A percentile compares a stretch with the other conserved stretches of the same genome.
phyloP scores from a whole-genome alignment of 2,329 filamentous ascomycete species.

The Acarospora socialis region DNA sequence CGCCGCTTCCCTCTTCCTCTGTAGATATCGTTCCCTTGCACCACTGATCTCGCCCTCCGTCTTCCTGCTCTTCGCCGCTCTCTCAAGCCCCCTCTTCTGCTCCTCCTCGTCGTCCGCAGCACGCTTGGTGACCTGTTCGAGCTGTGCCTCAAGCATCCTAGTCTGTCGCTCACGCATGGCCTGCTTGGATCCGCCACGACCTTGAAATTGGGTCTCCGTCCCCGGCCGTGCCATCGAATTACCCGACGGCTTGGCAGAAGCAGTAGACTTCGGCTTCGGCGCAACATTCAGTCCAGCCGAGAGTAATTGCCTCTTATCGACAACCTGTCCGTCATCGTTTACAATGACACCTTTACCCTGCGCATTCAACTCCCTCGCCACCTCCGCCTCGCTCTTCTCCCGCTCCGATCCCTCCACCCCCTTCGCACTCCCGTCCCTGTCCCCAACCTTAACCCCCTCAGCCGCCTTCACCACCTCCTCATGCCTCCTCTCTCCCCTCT shows the following conservation, averaged over 20 bases:
- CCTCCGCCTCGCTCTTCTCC: constrained; percentile 36
- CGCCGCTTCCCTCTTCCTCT: constrained; percentile 41
- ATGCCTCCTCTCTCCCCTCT: constrained; percentile 42
- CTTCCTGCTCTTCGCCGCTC: constrained; percentile 13
- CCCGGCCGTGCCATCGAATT: constrained; percentile 7
- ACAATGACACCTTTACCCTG: constrained; percentile 38
- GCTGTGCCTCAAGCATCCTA: constrained; percentile 10
- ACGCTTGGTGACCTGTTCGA: constrained; percentile 8
- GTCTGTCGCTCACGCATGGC: constrained; percentile 10
- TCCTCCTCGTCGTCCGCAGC: constrained; percentile 4
- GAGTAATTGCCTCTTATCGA: constrained; percentile 49
- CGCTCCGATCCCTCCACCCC: constrained; percentile 20
- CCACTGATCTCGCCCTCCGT: constrained; percentile 11
- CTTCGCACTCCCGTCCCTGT: constrained; percentile 18
- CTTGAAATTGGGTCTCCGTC: constrained; percentile 6
- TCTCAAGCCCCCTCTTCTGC: constrained; percentile 1
- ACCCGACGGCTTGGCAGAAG: constrained; percentile 11
- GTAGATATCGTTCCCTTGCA: constrained; percentile 47
- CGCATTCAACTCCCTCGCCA: constrained; percentile 41
- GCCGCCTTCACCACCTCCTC: constrained; percentile 42
- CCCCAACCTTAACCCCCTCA: constrained; percentile 20
- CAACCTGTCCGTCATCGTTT: constrained; percentile 51
- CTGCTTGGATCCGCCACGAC: constrained; percentile 13
- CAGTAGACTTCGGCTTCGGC: constrained; percentile 34
- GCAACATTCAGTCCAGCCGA: constrained; percentile 47